Conservation (phyloP, 2,329 filamentous ascomycete genomes). For the Colletotrichum costaricense region DNA sequence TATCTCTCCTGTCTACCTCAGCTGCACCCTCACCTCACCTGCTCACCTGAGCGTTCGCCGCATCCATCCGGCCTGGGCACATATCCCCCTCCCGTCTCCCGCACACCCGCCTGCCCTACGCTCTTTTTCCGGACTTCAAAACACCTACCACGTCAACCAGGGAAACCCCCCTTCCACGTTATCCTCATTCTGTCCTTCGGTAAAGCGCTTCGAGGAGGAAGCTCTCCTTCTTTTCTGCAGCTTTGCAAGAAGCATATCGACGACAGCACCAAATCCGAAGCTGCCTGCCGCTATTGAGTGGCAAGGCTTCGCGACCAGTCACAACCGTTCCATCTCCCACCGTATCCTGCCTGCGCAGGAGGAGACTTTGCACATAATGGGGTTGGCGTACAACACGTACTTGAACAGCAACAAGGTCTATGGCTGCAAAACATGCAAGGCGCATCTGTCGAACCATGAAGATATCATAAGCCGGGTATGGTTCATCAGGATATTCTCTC, state of each 20-base stretch:
- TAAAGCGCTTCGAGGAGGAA: neutral
- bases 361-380: conserved; percentile 67
- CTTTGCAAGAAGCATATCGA: neutral
- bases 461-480: conserved; percentile 94
- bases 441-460: conserved; percentile 93
- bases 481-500: conserved; percentile 31
- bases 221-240: neutral
- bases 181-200: neutral
- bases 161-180: neutral
- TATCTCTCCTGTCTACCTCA: neutral
- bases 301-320: neutral
- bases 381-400: conserved; percentile 91
- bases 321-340: neutral
- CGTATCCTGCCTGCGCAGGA: neutral
- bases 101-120: neutral
- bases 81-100: neutral
- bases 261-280: neutral
- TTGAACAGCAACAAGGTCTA: conserved; percentile 89
- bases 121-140: neutral
- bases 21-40: neutral
- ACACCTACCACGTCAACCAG: neutral
- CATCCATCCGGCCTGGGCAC: neutral
- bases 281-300: neutral
- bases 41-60: neutral
- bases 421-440: conserved; percentile 94